Evolutionary conservation across 306 rosid genomes (phyloP).

Genomic region (Corylus heterophylla): DNA sequence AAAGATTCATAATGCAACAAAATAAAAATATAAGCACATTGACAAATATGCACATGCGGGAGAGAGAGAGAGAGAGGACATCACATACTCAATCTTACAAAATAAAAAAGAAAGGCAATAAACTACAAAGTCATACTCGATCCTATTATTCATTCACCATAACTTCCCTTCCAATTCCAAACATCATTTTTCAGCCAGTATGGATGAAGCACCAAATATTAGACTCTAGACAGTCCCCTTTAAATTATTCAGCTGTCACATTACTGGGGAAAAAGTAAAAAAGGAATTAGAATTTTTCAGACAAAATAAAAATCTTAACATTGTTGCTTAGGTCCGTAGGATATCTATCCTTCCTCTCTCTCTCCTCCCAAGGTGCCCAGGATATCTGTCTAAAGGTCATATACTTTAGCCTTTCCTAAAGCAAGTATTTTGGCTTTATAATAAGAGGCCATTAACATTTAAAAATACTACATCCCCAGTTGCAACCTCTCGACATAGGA

Average conservation of each 20-base stretch:
- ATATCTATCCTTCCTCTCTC: too few species aligned
- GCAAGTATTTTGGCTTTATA: too few species aligned
- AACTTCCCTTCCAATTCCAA: background rate
- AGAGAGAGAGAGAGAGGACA: background rate
- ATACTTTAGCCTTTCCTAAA: background rate
- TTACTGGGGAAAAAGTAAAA: background rate
- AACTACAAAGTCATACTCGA: background rate
- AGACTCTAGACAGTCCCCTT: background rate
- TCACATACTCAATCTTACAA: background rate
- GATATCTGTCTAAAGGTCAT: background rate
- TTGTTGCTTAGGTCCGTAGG: too few species aligned
- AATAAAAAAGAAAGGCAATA: background rate
- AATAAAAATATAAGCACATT: background rate
- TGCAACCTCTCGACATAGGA: too few species aligned
- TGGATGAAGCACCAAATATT: background rate
- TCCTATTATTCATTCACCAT: background rate
- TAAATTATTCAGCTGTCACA: background rate
- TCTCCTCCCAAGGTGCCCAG: background rate
- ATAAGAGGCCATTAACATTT: too few species aligned
- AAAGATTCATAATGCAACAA: slow-evolving; percentile 9
- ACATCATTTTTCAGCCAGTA: background rate
- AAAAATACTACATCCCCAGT: too few species aligned
- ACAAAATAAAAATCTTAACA: background rate
- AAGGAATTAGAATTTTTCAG: background rate
- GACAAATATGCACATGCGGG: background rate